Percentiles rank a stretch among this genome's conserved stretches.
These are phyloP conservation scores for Colletotrichum tropicicola DNA, from an alignment of 2,329 filamentous ascomycete species.

Conservation along the genomic window DNA sequence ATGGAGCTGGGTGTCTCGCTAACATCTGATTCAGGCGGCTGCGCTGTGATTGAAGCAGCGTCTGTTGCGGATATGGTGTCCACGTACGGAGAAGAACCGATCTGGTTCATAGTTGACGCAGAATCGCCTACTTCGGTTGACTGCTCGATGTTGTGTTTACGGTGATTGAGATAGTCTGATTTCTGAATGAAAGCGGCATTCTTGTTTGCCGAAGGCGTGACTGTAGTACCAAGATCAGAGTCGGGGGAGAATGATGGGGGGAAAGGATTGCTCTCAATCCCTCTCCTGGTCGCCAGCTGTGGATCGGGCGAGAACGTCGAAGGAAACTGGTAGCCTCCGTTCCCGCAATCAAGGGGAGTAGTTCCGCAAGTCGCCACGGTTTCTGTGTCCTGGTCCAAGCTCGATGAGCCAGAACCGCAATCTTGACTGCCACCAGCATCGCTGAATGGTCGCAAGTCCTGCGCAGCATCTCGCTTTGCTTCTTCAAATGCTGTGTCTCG, in stretches of 20 bases:
- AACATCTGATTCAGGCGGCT: constrained; percentile 9
- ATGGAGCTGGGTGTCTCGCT: background rate
- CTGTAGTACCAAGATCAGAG: background rate
- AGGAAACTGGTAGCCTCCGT: background rate
- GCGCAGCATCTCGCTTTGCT: constrained; percentile 10
- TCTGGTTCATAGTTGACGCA: background rate
- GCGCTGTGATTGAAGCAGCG: background rate
- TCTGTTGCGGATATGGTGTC: constrained; percentile 3
- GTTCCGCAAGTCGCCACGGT: background rate
- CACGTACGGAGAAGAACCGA: background rate
- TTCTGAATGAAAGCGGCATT: background rate
- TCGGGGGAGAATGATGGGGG: constrained; percentile 1
- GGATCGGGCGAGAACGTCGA: background rate
- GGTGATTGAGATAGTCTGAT: background rate
- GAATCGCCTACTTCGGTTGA: background rate
- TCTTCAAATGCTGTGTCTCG: constrained; percentile 3
- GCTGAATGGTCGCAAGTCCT: constrained; percentile 12
- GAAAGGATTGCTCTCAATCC: background rate
- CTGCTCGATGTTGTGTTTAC: background rate
- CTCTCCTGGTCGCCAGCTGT: background rate
- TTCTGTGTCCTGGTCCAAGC: background rate
- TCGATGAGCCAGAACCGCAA: background rate
- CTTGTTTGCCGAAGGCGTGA: background rate
- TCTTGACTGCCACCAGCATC: background rate
- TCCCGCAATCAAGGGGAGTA: background rate